Evolutionary conservation across 1,284 basidiomycete genomes (phyloP), one percentile per base, ranked within the genome.

Genomic region (Chalciporus sp.): DNA sequence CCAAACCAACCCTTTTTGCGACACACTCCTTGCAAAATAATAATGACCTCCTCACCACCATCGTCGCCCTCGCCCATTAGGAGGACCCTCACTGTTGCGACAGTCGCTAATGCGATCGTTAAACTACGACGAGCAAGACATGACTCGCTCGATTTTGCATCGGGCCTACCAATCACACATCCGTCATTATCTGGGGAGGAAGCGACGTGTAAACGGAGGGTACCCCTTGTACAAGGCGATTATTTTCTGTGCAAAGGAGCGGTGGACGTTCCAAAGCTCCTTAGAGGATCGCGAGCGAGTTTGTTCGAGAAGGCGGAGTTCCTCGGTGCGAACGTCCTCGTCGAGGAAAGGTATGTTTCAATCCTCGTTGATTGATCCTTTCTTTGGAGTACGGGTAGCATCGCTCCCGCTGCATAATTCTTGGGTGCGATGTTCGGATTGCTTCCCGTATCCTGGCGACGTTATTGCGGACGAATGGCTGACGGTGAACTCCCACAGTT

Each of bases 291-390:
- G 27, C 78, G 87, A 46, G 69, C 73, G 9, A 69, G 72, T 39
- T 65, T 90, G 39, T 64, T 86, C 52, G 79, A 85, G 52, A 74
- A 76, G 51, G 82, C 83, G n/a, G 70, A 76, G 54, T 61, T 62
- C 20, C 57, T 81, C 4, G 85, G 83, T 11, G 83, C 79, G 1
- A 85, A 84, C 59, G 81, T 80, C 2, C 74, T 90, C 47, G 77
- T 86, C 5, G 82, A 90, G 44, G 88, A 90, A 65, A 76, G 80
- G 88, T 89, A 63, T 51, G 86, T 81, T 26, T 49, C 33, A 6
- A 14, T 35, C 8, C 23, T 0, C 8, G 1, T 16, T 2, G 2
- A 26, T 14, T 6, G 0, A 31, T 17, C 43, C 20, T 7, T 0
- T 19, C 3, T 14, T 31, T 9, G 8, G 2, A 4, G 10, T 31